Percentiles rank a stretch among this genome's conserved stretches.
These are phyloP conservation scores for Colletotrichum sublineola DNA, from an alignment of 2,329 filamentous ascomycete species.

Conservation along the genomic window DNA sequence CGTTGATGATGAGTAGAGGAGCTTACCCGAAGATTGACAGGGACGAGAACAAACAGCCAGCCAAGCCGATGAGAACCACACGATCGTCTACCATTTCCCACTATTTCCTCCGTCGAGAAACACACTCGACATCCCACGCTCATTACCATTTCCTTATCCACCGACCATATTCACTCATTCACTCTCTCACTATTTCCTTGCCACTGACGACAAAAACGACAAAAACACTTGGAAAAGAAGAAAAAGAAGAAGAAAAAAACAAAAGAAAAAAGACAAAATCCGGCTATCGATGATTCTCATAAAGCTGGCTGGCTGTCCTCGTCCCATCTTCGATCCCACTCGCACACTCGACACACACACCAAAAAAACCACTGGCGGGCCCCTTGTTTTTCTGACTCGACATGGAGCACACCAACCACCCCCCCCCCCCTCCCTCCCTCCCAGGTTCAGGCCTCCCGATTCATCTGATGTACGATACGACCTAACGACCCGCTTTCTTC, in stretches of 20 bases:
- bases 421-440: background rate
- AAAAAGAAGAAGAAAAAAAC: background rate
- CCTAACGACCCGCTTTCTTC: constrained; percentile 42
- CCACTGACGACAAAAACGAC: constrained; percentile 42
- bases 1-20: constrained; percentile 8
- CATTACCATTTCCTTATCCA: constrained; percentile 39
- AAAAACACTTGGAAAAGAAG: constrained; percentile 39
- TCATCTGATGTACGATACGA: constrained; percentile 39
- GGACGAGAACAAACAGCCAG: constrained; percentile 22
- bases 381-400: background rate
- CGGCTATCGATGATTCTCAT: background rate
- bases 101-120: background rate
- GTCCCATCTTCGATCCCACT: background rate
- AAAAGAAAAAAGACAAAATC: background rate
- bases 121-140: constrained; percentile 23
- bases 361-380: too few relatives aligned
- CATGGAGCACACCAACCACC: background rate
- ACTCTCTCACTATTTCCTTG: constrained; percentile 47
- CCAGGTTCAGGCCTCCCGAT: background rate
- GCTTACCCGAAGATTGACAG: constrained; percentile 14
- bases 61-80: constrained; percentile 1
- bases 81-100: constrained; percentile 29
- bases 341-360: background rate
- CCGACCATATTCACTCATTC: constrained; percentile 53
- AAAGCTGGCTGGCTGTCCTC: constrained; percentile 11